phyloP scores from a whole-genome alignment of 2,329 filamentous ascomycete genomes.

The Eurotiales sp. region DNA sequence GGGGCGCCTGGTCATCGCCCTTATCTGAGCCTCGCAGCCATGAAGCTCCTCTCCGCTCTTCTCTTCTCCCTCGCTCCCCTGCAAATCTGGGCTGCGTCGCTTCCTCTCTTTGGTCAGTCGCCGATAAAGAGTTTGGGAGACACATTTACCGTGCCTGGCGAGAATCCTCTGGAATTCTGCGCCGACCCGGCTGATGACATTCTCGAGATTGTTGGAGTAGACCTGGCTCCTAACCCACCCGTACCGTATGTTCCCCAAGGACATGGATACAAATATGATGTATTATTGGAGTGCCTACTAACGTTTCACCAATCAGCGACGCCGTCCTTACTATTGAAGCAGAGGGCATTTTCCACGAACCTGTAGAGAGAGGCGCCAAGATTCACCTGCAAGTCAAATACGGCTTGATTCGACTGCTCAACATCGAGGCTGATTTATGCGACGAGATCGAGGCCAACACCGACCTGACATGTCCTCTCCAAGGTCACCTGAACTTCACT shows the following conservation, averaged over 20 bases:
- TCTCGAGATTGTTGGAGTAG: conserved; percentile 71
- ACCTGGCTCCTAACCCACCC: conserved; percentile 83
- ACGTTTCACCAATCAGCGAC: conserved; percentile 56
- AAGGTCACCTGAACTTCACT: conserved; percentile 67
- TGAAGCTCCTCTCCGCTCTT: conserved; percentile 42
- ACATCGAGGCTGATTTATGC: conserved; percentile 77
- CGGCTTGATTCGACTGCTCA: conserved; percentile 84
- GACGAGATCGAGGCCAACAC: conserved; percentile 79
- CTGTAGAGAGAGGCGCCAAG: conserved; percentile 73
- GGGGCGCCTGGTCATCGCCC: conserved; percentile 4
- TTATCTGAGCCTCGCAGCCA: conserved; percentile 18
- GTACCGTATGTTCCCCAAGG: conserved; percentile 59
- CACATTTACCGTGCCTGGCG: conserved; percentile 68
- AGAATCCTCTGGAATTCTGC: conserved; percentile 83
- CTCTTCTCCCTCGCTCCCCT: conserved; percentile 45
- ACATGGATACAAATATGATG: background rate
- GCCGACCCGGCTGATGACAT: conserved; percentile 65
- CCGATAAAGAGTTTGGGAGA: conserved; percentile 48
- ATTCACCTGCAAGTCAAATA: conserved; percentile 87
- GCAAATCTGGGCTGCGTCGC: conserved; percentile 40
- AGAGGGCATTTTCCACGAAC: conserved; percentile 66
- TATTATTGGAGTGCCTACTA: conserved; percentile 15
- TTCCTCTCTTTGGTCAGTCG: conserved; percentile 51
- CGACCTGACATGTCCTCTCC: conserved; percentile 81
- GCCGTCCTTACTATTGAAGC: conserved; percentile 73